Percentiles rank a stretch among this genome's conserved stretches.
Evolutionary conservation across 768 basidiomycete genomes (phyloP).

Genomic region (Boletus pseudo-olivaceus): DNA sequence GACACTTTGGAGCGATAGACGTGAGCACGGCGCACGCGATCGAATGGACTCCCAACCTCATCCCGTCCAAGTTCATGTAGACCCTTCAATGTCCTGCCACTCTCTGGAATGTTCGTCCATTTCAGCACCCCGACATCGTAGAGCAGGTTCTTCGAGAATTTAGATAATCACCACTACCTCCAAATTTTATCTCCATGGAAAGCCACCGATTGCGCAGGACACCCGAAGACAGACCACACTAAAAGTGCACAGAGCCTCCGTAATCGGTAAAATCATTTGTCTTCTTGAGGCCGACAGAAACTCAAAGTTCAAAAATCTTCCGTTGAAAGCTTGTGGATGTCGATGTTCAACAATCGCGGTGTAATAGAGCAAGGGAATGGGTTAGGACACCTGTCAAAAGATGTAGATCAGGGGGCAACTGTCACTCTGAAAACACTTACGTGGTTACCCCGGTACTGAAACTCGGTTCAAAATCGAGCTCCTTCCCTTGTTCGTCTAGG

Average conservation of each 20-base stretch:
- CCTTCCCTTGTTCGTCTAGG: slow-evolving; percentile 23
- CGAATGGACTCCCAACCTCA: slow-evolving; percentile 1
- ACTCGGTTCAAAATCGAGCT: slow-evolving; percentile 16
- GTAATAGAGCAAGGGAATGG: slow-evolving; percentile 14
- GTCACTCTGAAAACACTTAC: neutral
- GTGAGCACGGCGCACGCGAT: slow-evolving; percentile 1
- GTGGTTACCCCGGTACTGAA: slow-evolving; percentile 14
- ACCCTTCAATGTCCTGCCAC: slow-evolving; percentile 2
- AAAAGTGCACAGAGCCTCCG: neutral
- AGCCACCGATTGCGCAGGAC: neutral
- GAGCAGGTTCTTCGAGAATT: slow-evolving; percentile 17
- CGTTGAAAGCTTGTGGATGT: slow-evolving; percentile 1
- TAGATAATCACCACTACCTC: neutral
- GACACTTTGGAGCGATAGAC: slow-evolving; percentile 19
- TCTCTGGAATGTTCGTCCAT: slow-evolving; percentile 7
- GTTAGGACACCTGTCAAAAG: slow-evolving; percentile 5
- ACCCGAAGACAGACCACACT: neutral
- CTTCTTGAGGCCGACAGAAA: neutral
- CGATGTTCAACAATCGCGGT: neutral
- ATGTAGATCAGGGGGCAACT: neutral
- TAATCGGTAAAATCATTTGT: neutral
- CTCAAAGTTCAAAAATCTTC: neutral
- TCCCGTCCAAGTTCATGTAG: neutral
- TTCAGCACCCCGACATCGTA: slow-evolving; percentile 14
- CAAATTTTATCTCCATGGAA: neutral